Percentiles rank a stretch among this genome's conserved stretches.
phyloP scores from a whole-genome alignment of 441 rosid genomes.

The Erysimum cheiri region DNA sequence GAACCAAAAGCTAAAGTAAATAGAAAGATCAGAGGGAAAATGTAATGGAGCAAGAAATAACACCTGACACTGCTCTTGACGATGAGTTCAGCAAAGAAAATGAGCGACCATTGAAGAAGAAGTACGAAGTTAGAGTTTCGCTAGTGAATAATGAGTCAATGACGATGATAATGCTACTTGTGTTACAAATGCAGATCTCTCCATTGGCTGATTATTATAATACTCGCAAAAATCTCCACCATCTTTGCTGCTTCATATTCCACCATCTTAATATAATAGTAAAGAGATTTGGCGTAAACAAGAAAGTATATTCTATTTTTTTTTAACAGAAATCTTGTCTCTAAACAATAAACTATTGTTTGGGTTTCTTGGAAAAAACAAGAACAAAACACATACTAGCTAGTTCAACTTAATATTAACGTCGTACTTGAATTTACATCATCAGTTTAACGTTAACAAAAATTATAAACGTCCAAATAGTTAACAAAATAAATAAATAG shows the following conservation, averaged over 20 bases:
- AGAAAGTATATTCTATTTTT: too few relatives aligned
- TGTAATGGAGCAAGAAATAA: background rate
- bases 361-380: too few relatives aligned
- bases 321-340: too few relatives aligned
- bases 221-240: background rate
- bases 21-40: background rate
- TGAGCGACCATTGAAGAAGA: background rate
- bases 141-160: background rate
- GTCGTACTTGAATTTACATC: too few relatives aligned
- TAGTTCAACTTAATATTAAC: too few relatives aligned
- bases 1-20: slow-evolving; percentile 2
- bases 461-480: too few relatives aligned
- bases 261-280: background rate
- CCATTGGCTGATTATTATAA: background rate
- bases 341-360: too few relatives aligned
- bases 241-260: background rate
- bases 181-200: background rate
- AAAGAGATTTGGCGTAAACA: background rate
- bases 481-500: too few relatives aligned
- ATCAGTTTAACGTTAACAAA: too few relatives aligned
- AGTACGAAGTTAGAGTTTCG: background rate
- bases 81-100: slow-evolving; percentile 8
- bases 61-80: slow-evolving; percentile 18
- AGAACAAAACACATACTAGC: too few relatives aligned
- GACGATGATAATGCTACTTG: background rate